phyloP scores from a whole-genome alignment of 1,139 yeast species.

The Geotrichum fermentans region DNA sequence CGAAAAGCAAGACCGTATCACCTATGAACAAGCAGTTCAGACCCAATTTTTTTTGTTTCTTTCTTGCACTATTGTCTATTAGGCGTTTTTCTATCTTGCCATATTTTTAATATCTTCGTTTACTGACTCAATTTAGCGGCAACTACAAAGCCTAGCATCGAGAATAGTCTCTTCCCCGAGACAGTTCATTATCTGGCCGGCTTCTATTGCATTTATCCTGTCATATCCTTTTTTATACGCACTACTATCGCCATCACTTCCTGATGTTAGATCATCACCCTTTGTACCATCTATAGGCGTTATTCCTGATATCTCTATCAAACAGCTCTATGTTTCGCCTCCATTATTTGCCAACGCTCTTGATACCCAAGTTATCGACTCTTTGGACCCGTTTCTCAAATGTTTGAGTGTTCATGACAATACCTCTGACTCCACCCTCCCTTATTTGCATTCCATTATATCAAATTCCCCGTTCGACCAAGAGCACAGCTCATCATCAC shows the following conservation, averaged over 20 bases:
- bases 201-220: constrained; percentile 46
- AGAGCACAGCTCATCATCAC: too few species aligned
- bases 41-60: too few species aligned
- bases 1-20: neutral
- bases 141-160: constrained; percentile 18
- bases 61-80: too few species aligned
- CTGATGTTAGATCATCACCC: constrained; percentile 17
- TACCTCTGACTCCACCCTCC: too few species aligned
- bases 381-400: constrained; percentile 19
- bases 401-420: too few species aligned
- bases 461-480: neutral
- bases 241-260: constrained; percentile 27
- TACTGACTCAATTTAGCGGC: too few species aligned
- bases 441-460: constrained; percentile 18
- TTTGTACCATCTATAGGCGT: constrained; percentile 11
- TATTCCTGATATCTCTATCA: constrained; percentile 26
- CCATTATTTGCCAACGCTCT: constrained; percentile 23
- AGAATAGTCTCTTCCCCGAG: constrained; percentile 34
- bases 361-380: constrained; percentile 9
- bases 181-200: constrained; percentile 48
- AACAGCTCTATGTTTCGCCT: constrained; percentile 38
- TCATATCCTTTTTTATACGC: constrained; percentile 49
- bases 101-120: too few species aligned
- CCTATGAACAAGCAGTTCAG: neutral
- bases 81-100: too few species aligned